These are phyloP conservation scores for Auricularia auricula-judae DNA, from an alignment of 768 basidiomycete genomes.

Conservation along the genomic window DNA sequence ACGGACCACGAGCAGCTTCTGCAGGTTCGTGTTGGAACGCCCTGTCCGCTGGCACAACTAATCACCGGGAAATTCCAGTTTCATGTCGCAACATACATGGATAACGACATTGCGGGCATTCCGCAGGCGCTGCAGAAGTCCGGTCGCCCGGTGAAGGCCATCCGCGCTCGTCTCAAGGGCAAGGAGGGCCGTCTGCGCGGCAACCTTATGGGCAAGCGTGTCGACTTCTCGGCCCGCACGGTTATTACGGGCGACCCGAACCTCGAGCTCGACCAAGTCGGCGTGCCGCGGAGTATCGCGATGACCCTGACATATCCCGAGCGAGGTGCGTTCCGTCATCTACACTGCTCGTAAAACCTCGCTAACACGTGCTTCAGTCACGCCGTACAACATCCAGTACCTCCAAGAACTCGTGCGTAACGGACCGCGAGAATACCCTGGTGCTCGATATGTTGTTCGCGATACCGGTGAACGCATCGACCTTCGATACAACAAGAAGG, in stretches of 20 bases:
- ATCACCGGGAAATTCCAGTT: slow-evolving; percentile 41
- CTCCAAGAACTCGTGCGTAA: slow-evolving; percentile 92
- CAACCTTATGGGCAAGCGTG: slow-evolving; percentile 98
- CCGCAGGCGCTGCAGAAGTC: slow-evolving; percentile 97
- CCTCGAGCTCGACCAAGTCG: slow-evolving; percentile 90
- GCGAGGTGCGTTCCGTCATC: slow-evolving; percentile 47
- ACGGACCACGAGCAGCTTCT: slow-evolving; percentile 93
- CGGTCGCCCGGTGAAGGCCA: slow-evolving; percentile 94
- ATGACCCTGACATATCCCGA: slow-evolving; percentile 98
- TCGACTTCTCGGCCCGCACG: slow-evolving; percentile 97
- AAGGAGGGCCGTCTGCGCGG: slow-evolving; percentile 97
- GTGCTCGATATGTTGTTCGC: slow-evolving; percentile 91
- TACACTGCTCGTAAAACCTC: neutral
- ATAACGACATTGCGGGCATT: slow-evolving; percentile 97
- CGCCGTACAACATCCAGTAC: slow-evolving; percentile 91
- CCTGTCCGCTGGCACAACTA: neutral
- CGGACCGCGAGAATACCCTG: slow-evolving; percentile 90
- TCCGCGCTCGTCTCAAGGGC: slow-evolving; percentile 94
- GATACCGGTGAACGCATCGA: slow-evolving; percentile 98
- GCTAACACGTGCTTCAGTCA: slow-evolving; percentile 41
- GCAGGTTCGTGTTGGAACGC: slow-evolving; percentile 46
- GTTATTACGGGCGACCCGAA: slow-evolving; percentile 99
- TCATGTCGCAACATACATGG: slow-evolving; percentile 99
- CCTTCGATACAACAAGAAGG: slow-evolving; percentile 89
- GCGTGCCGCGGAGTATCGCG: slow-evolving; percentile 88